Evolutionary conservation across 352 stramenopile species (phyloP), one percentile per base, ranked within the genome.

Genomic region (Blastocystis sp.): DNA sequence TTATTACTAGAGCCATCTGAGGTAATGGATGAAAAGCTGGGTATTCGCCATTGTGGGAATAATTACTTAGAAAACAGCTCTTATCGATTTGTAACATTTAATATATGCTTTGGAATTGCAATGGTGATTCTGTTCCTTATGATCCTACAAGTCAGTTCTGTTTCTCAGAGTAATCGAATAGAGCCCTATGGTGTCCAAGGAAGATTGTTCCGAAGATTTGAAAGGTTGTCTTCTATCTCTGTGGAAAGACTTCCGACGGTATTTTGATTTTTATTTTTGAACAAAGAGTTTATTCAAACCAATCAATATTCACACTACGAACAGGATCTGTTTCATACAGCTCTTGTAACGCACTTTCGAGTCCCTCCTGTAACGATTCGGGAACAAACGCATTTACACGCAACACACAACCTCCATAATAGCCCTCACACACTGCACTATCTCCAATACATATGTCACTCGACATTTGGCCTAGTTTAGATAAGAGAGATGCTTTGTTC

Each of bases 261-360:
- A 68, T 43, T 66, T 85, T 43, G 73, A 85, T 69, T 85, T 69
- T 43, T 85, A 85, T 68, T 85, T 50, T 53, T 85, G 56, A 53
- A 24, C 37, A 78, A 78, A n/a, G 24, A 62, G 66, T 78, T 24
- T 78, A 20, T 20, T 47, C 24, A 54, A 78, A 9, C 43, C 6
- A 34, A 9, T 39, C 50, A 41, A 39, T 34, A n/a, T 53, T 24
- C 66, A 78, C 39, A 26, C 16, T 41, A 30, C 39, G 65, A 41
- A 76, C 39, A 56, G 37, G 37, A 53, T 13, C 18, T 54, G 8
- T 9, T 34, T 66, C 20, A 24, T 39, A 37, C n/a, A 66, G 24
- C 37, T 66, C 56, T 2, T 6, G 18, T 26, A 66, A 66, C 2
- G 16, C n/a, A n/a, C 1, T n/a, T 59, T 59, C 50, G 50, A 59